phyloP scores from a whole-genome alignment of 345 rosid genomes.

The Syzygium grande region DNA sequence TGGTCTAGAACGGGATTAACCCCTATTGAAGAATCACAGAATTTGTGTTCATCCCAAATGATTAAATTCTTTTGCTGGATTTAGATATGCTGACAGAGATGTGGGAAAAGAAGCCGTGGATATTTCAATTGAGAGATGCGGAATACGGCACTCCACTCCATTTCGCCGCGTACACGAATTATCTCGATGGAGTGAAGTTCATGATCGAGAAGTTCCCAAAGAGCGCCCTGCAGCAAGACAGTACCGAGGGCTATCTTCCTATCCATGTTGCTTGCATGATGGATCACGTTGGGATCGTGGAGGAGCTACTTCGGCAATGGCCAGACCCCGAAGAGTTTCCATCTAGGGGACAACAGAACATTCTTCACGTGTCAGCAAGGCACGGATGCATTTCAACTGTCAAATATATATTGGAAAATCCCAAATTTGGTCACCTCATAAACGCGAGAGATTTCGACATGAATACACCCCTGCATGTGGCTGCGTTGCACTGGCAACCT shows the following conservation, averaged over 20 bases:
- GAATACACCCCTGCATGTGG: neutral
- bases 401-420: neutral
- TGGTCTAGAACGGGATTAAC: neutral
- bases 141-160: neutral
- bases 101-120: neutral
- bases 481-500: neutral
- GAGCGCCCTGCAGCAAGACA: neutral
- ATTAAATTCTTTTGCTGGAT: neutral
- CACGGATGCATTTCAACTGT: neutral
- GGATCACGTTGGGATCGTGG: neutral
- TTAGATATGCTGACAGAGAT: neutral
- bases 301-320: neutral
- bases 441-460: neutral
- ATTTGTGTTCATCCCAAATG: neutral
- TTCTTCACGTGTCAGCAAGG: neutral
- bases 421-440: neutral
- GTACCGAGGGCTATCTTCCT: neutral
- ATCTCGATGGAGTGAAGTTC: neutral
- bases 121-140: neutral
- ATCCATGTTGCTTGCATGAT: neutral
- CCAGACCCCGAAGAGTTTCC: neutral
- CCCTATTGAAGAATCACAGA: neutral
- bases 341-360: neutral
- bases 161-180: neutral
- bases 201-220: neutral